A percentile compares a stretch with the other conserved stretches of the same genome.
phyloP scores from a whole-genome alignment of 108 stramenopile species.

The Halocafeteria seosinensis region DNA sequence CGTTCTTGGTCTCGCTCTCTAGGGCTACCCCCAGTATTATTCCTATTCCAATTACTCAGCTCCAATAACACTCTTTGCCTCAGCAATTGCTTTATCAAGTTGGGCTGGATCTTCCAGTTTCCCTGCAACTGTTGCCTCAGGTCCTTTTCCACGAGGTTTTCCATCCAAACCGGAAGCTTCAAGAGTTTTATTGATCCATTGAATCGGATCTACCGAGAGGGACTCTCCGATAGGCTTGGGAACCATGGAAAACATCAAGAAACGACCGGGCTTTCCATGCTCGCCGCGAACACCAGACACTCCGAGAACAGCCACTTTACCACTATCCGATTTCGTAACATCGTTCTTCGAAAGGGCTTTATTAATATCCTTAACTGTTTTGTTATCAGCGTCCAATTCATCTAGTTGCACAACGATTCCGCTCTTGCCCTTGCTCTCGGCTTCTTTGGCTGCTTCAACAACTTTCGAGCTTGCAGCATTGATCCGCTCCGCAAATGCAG shows the following conservation, averaged over 20 bases:
- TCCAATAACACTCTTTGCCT: too few relatives aligned
- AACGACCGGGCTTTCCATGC: slow-evolving; percentile 36
- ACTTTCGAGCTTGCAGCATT: slow-evolving; percentile 40
- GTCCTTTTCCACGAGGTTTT: slow-evolving; percentile 67
- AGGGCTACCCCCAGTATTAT: too few relatives aligned
- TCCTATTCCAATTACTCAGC: too few relatives aligned
- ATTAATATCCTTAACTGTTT: slow-evolving; percentile 59
- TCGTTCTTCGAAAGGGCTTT: slow-evolving; percentile 52
- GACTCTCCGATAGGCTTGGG: slow-evolving; percentile 33
- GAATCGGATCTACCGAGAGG: slow-evolving; percentile 56
- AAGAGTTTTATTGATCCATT: slow-evolving; percentile 51
- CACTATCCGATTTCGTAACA: background rate
- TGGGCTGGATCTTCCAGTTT: background rate
- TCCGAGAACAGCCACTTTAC: slow-evolving; percentile 55
- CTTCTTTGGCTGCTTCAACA: slow-evolving; percentile 41
- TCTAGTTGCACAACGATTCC: slow-evolving; percentile 58
- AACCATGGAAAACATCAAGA: slow-evolving; percentile 53
- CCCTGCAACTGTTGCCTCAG: slow-evolving; percentile 14
- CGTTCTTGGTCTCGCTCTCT: too few relatives aligned
- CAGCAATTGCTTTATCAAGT: background rate
- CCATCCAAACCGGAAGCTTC: slow-evolving; percentile 61
- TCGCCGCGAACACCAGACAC: slow-evolving; percentile 59
- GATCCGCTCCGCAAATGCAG: slow-evolving; percentile 34
- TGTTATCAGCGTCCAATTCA: slow-evolving; percentile 75
- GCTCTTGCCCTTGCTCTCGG: slow-evolving; percentile 28